Evolutionary conservation across 805 yeast genomes (phyloP).

Genomic region (Wickerhamomyces xylosicus): DNA sequence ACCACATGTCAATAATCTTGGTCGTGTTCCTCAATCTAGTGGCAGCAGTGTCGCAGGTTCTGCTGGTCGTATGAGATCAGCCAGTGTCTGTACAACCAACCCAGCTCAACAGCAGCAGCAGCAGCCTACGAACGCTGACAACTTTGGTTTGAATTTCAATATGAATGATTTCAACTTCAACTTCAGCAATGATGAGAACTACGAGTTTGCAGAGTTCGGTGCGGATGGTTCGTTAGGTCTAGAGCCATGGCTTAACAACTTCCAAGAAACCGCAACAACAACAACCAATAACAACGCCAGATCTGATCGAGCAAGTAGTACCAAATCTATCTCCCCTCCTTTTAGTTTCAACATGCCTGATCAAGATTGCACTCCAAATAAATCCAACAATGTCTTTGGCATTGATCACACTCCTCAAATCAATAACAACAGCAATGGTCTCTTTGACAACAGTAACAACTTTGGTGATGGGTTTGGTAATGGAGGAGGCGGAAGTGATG

Average conservation of each 20-base stretch:
- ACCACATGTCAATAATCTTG: slow-evolving; percentile 3
- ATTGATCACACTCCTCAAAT: neutral
- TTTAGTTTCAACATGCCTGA: neutral
- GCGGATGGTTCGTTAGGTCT: slow-evolving; percentile 76
- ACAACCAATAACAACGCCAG: neutral
- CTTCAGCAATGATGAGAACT: slow-evolving; percentile 10
- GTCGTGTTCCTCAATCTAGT: slow-evolving; percentile 5
- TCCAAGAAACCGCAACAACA: slow-evolving; percentile 1
- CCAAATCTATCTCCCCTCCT: neutral
- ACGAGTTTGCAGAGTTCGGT: slow-evolving; percentile 44
- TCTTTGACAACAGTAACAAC: slow-evolving; percentile 1
- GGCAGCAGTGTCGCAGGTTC: slow-evolving; percentile 2
- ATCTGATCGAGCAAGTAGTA: neutral
- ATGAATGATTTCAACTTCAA: slow-evolving; percentile 2
- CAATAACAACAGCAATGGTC: neutral
- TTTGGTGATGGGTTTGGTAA: too few relatives aligned
- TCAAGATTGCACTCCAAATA: neutral
- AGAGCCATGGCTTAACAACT: slow-evolving; percentile 48
- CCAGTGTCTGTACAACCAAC: slow-evolving; percentile 1
- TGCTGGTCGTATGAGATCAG: slow-evolving; percentile 5
- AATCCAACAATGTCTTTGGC: neutral
- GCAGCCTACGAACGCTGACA: neutral
- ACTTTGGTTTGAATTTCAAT: neutral
- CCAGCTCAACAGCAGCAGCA: slow-evolving; percentile 3
- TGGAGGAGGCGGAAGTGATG: neutral